A percentile compares a stretch with the other conserved stretches of the same genome.
These are phyloP conservation scores for Penicillium lagena DNA, from an alignment of 495 filamentous ascomycete genomes.

Conservation along the genomic window DNA sequence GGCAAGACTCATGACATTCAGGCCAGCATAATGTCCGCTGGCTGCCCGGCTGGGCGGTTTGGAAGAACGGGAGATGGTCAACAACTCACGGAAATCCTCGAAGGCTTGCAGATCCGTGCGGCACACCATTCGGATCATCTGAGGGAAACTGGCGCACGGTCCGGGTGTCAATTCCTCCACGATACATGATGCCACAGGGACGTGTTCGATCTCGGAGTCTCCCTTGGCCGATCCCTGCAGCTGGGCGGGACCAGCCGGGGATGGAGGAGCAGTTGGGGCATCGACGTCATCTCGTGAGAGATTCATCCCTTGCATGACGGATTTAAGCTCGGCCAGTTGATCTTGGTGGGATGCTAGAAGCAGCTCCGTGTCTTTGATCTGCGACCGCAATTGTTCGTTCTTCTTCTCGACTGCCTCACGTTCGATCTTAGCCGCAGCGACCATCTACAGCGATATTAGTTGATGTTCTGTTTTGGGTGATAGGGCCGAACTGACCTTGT, in stretches of 20 bases:
- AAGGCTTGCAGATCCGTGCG: constrained; percentile 76
- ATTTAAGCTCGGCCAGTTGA: constrained; percentile 84
- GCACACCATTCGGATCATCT: constrained; percentile 74
- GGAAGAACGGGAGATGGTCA: constrained; percentile 58
- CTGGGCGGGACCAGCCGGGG: constrained; percentile 43
- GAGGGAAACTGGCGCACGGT: constrained; percentile 77
- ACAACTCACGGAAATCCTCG: constrained; percentile 75
- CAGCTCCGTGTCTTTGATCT: constrained; percentile 78
- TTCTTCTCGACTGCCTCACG: constrained; percentile 68
- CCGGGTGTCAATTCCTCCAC: constrained; percentile 61
- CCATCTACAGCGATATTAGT: constrained; percentile 58
- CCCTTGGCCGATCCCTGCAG: constrained; percentile 11
- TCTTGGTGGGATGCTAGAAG: constrained; percentile 86
- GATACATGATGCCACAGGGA: constrained; percentile 8
- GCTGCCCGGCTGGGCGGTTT: constrained; percentile 56
- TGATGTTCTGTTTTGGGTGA: background rate
- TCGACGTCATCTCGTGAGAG: constrained; percentile 63
- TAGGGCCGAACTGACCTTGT: constrained; percentile 49
- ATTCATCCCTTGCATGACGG: constrained; percentile 84
- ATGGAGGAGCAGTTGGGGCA: constrained; percentile 60
- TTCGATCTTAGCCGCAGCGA: constrained; percentile 68
- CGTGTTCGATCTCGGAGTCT: constrained; percentile 12
- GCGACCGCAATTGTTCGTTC: constrained; percentile 71
- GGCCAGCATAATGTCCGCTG: constrained; percentile 61
- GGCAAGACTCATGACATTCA: constrained; percentile 57